Evolutionary conservation across 306 rosid genomes (phyloP), one percentile per base, ranked within the genome.

Genomic region (Argentina anserina): DNA sequence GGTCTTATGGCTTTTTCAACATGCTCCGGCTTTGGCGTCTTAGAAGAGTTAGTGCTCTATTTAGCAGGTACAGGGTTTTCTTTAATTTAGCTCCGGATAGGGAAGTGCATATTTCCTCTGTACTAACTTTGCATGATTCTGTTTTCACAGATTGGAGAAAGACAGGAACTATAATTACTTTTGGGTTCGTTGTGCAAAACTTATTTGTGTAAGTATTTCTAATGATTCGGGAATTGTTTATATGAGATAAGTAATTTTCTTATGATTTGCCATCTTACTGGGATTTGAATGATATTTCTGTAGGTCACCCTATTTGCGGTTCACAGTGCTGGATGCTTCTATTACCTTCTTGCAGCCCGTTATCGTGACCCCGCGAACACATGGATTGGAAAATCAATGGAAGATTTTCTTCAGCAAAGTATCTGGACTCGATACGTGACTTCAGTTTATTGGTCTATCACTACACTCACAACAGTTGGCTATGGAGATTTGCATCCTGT

Each of bases 11-110:
- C 18, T 65, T 87, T 33, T 88, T 88, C 87, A 91, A 91, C 76
- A 91, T 95, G 97, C 96, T 91, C 53, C 88, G 99, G 11, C 93
- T 95, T 13, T 95, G 99, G 99, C 99, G 97, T 79, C 93, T 95
- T 15, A 81, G 99, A 70, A 88, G 99, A 84, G 97, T 95, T 26
- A 88, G 97, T 59, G 87, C 96, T 45, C 52, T 95, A 58, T 95
- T 95, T 81, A 86, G 92, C 64, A 73, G 93, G 99, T 91, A 79
- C 29, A 33, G 7, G 60, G 29, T 15, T 46, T 17, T 45, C 50
- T 43, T 63, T 25, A 34, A 28, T 52, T 20, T 0, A 55, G 52
- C 28, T 26, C 56, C 8, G 33, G 42, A 58, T 58, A 5, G 31
- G 34, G 34, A 25, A 28, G 21, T 59, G 9, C 4, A 28, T 18